phyloP scores from a whole-genome alignment of 352 stramenopile genomes.

The Phytophthora vignae region DNA sequence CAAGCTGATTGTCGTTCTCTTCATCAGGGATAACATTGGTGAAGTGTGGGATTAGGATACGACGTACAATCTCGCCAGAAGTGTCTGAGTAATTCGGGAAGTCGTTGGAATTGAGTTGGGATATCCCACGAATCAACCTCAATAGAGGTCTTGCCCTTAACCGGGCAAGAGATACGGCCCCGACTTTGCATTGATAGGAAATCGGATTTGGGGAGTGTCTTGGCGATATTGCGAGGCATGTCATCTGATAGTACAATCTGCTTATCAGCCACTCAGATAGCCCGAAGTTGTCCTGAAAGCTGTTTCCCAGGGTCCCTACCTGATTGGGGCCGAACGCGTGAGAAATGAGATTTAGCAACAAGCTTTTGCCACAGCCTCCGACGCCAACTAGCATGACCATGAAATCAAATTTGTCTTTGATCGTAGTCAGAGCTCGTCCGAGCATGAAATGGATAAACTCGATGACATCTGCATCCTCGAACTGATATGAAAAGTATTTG shows the following conservation, averaged over 20 bases:
- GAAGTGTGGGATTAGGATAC: background rate
- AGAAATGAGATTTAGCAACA: background rate
- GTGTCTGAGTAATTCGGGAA: slow-evolving; percentile 1
- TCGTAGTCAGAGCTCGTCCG: background rate
- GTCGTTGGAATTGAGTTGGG: background rate
- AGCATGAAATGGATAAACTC: slow-evolving; percentile 10
- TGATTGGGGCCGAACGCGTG: background rate
- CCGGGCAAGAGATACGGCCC: background rate
- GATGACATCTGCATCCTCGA: background rate
- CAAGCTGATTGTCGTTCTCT: background rate
- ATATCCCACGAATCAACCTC: background rate
- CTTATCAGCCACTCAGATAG: background rate
- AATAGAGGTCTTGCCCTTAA: slow-evolving; percentile 1
- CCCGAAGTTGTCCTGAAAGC: background rate
- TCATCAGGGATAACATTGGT: background rate
- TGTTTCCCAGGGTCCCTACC: background rate
- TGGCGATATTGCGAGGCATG: slow-evolving; percentile 2
- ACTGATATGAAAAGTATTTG: background rate
- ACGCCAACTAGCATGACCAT: slow-evolving; percentile 1
- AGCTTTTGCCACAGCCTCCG: background rate
- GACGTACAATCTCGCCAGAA: background rate
- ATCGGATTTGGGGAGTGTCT: slow-evolving; percentile 3
- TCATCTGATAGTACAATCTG: slow-evolving; percentile 1
- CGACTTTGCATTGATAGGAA: background rate
- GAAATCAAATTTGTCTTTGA: slow-evolving; percentile 9